Evolutionary conservation across 2,329 filamentous ascomycete genomes (phyloP), one percentile per base, ranked within the genome.

Genomic region (Neonectria neomacrospora): DNA sequence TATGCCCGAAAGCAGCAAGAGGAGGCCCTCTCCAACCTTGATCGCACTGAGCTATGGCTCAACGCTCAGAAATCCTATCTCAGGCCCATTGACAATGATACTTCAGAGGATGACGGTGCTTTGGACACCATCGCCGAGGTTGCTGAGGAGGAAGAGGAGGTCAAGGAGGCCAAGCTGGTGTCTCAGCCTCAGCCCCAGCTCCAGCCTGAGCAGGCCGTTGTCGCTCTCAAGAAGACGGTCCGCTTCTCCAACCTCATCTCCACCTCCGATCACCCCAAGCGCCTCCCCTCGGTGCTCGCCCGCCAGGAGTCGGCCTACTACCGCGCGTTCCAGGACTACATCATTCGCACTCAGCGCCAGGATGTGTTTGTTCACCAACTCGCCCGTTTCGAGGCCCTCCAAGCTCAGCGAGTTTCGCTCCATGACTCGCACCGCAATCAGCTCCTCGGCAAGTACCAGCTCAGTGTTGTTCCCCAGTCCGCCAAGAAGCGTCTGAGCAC

Each of bases 351-450:
- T 14, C 88, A 87, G 60, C 83, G 84, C 56, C 82, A 84, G 18
- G 96, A 98, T 77, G 89, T 90, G 10, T 97, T 97, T 75, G 86
- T 97, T 58, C 92, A 97, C 77, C 91, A 93, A 44, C 88, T 93
- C 60, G 87, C 92, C 23, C 91, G 96, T 52, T 96, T 95, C 63
- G 95, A 98, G 76, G 93, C 93, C 23, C 84, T 97, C 51, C 95
- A 97, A 76, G 88, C 93, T 28, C 88, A 91, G 73, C 91, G 96
- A 41, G 85, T 94, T 59, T 93, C 90, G 47, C 86, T 94, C 61
- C 85, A 86, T 20, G 85, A 90, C 61, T 82, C 86, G 42, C 94
- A 97, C 79, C 86, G 91, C 74, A 91, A 92, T 74, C 91, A 94
- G 74, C 87, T 98, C 20, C 86, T 93, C 32, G 94, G 94, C 70